Evolutionary conservation across 768 basidiomycete species (phyloP).

Genomic region (Rhizopogon vesiculosus): DNA sequence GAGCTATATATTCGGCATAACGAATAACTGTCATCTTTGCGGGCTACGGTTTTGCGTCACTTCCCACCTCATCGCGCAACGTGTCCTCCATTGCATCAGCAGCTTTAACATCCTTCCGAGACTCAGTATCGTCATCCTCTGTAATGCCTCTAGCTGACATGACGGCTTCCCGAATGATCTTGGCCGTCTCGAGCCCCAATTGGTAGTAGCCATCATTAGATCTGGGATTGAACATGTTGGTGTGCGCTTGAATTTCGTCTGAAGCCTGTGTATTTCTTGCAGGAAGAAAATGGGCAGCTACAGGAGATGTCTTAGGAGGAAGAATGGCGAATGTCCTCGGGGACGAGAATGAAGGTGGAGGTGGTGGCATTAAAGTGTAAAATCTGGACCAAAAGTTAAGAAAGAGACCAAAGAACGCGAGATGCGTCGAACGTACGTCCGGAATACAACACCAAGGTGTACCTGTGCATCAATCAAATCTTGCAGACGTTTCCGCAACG

Average conservation of each 20-base stretch:
- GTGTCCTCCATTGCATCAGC: constrained; percentile 8
- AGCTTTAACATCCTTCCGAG: constrained; percentile 2
- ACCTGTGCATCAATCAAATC: constrained; percentile 56
- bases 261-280: constrained; percentile 61
- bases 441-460: constrained; percentile 62
- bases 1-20: constrained; percentile 7
- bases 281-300: constrained; percentile 53
- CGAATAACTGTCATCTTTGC: constrained; percentile 3
- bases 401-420: not conserved
- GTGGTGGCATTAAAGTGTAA: constrained; percentile 73
- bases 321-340: constrained; percentile 77
- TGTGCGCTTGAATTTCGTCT: constrained; percentile 84
- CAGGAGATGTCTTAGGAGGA: constrained; percentile 47
- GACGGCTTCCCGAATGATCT: constrained; percentile 57
- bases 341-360: constrained; percentile 48
- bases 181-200: constrained; percentile 65
- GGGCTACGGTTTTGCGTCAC: not conserved
- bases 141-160: constrained; percentile 21
- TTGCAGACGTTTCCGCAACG: constrained; percentile 57
- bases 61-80: not conserved
- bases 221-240: constrained; percentile 77
- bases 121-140: constrained; percentile 2
- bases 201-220: constrained; percentile 91
- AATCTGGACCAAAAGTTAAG: constrained; percentile 43
- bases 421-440: constrained; percentile 48